These are phyloP conservation scores for Phytophthora kernoviae DNA, from an alignment of 352 stramenopile genomes.

Conservation along the genomic window DNA sequence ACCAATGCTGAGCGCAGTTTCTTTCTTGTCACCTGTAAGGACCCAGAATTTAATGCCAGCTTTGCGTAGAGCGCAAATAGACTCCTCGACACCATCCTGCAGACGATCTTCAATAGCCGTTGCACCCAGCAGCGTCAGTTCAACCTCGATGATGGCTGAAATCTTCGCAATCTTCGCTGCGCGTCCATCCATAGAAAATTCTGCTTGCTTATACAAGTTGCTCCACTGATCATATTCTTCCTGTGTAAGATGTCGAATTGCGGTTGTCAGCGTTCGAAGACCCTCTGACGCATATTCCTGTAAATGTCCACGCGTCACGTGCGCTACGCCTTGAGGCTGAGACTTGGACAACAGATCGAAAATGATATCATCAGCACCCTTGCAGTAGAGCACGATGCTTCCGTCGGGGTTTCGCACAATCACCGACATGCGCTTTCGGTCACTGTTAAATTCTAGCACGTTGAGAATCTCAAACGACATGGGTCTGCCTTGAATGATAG, in stretches of 20 bases:
- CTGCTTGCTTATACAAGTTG: constrained; percentile 71
- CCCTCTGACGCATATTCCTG: constrained; percentile 83
- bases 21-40: constrained; percentile 92
- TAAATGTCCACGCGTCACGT: constrained; percentile 83
- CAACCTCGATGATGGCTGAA: constrained; percentile 84
- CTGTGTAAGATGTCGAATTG: constrained; percentile 65
- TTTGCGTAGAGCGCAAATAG: constrained; percentile 91
- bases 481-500: constrained; percentile 61
- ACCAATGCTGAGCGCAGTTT: constrained; percentile 86
- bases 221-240: constrained; percentile 83
- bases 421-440: constrained; percentile 99
- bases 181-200: constrained; percentile 74
- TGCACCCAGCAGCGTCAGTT: constrained; percentile 86
- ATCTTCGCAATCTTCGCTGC: constrained; percentile 78
- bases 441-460: constrained; percentile 98
- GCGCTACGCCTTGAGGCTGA: constrained; percentile 75
- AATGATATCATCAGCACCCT: constrained; percentile 81
- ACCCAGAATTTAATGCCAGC: constrained; percentile 97
- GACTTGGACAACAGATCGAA: constrained; percentile 73
- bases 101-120: constrained; percentile 94
- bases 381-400: constrained; percentile 83
- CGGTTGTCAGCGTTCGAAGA: constrained; percentile 76
- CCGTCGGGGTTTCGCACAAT: constrained; percentile 88
- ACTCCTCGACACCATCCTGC: constrained; percentile 93
- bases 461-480: constrained; percentile 94